These are phyloP conservation scores for Scorias spongiosa DNA, from an alignment of 2,329 filamentous ascomycete genomes.

Conservation along the genomic window DNA sequence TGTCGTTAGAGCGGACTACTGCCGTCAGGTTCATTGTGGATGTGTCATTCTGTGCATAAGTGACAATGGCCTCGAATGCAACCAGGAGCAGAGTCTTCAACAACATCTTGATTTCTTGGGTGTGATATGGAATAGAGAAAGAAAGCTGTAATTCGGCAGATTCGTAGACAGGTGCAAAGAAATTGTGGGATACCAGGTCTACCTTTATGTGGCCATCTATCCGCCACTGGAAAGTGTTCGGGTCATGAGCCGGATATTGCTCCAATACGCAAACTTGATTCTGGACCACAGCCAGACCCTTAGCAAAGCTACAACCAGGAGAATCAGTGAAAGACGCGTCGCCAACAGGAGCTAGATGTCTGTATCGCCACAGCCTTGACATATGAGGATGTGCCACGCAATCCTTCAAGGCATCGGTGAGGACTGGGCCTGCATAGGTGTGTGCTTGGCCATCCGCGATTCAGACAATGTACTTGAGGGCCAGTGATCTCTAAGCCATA, in stretches of 20 bases:
- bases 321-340: too few relatives aligned
- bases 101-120: slow-evolving; percentile 19
- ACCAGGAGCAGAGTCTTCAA: slow-evolving; percentile 24
- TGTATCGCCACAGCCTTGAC: too few relatives aligned
- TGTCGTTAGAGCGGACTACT: slow-evolving; percentile 17
- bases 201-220: background rate
- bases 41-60: slow-evolving; percentile 14
- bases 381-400: too few relatives aligned
- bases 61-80: slow-evolving; percentile 20
- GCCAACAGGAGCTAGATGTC: too few relatives aligned
- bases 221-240: background rate
- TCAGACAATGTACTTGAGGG: too few relatives aligned
- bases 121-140: background rate
- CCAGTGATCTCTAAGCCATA: too few relatives aligned
- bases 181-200: background rate
- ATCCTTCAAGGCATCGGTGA: too few relatives aligned
- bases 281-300: too few relatives aligned
- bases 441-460: too few relatives aligned
- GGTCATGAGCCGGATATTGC: background rate
- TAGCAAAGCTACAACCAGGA: too few relatives aligned
- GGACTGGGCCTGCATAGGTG: too few relatives aligned
- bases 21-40: slow-evolving; percentile 14
- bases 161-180: background rate
- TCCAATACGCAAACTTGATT: background rate
- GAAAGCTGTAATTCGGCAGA: background rate